Conservation (phyloP, 257 asterid genomes). For the Coffea canephora region DNA sequence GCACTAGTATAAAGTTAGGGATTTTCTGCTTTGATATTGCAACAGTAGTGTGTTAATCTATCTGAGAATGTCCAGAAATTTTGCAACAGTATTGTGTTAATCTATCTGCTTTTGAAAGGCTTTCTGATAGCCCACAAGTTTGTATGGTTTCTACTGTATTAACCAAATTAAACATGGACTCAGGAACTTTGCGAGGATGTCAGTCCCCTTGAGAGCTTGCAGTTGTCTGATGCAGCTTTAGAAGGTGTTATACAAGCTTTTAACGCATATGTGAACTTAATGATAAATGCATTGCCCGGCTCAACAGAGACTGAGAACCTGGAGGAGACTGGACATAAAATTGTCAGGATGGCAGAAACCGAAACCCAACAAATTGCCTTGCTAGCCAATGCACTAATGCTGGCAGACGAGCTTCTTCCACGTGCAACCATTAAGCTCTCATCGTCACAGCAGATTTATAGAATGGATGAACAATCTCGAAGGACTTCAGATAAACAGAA, state of each 20-base stretch:
- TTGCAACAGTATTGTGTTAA: neutral
- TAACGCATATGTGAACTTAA: slow-evolving; percentile 53
- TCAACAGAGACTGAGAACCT: slow-evolving; percentile 71
- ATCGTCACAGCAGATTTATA: slow-evolving; percentile 24
- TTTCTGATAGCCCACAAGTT: neutral
- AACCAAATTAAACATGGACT: neutral
- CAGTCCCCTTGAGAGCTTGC: slow-evolving; percentile 71
- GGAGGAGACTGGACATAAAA: slow-evolving; percentile 63
- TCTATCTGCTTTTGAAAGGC: neutral
- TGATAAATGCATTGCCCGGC: slow-evolving; percentile 75
- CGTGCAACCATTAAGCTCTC: slow-evolving; percentile 64
- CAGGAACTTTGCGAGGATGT: slow-evolving; percentile 90
- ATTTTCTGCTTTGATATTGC: neutral
- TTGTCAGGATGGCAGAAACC: slow-evolving; percentile 68
- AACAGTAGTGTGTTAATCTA: neutral
- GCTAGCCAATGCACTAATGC: slow-evolving; percentile 69
- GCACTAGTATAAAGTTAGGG: neutral
- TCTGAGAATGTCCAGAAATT: neutral
- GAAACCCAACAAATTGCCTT: slow-evolving; percentile 67
- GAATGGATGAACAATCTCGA: slow-evolving; percentile 43
- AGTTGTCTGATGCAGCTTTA: slow-evolving; percentile 60
- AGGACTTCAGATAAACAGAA: slow-evolving; percentile 39
- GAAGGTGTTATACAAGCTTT: slow-evolving; percentile 75
- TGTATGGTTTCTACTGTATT: neutral
- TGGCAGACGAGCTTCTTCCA: slow-evolving; percentile 82